Evolutionary conservation across 2,329 filamentous ascomycete genomes (phyloP).

Genomic region (Nakataea oryzae): DNA sequence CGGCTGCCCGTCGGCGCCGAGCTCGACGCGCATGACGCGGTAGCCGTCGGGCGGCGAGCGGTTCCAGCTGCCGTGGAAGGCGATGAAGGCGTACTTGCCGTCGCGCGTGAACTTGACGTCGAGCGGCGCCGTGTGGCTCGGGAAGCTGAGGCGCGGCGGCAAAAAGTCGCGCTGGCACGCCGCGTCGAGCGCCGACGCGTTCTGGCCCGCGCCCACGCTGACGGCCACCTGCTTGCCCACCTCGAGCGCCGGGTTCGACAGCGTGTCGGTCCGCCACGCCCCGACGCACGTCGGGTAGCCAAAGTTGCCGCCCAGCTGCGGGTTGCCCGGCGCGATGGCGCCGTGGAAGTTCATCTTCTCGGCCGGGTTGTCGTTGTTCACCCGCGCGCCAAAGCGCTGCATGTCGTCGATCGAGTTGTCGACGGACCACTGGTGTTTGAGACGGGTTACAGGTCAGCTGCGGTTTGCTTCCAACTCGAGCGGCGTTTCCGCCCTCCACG

Average conservation of each 20-base stretch:
- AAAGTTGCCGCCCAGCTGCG: constrained; percentile 35
- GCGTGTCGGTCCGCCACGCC: constrained; percentile 37
- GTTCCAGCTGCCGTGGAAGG: constrained; percentile 53
- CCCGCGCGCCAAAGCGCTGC: constrained; percentile 36
- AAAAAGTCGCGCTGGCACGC: constrained; percentile 16
- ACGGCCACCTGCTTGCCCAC: constrained; percentile 24
- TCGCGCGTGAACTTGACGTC: constrained; percentile 50
- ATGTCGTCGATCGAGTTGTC: constrained; percentile 56
- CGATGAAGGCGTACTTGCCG: constrained; percentile 45
- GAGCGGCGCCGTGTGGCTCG: constrained; percentile 52
- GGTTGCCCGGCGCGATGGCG: constrained; percentile 15
- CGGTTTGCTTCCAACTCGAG: neutral
- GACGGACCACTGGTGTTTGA: constrained; percentile 31
- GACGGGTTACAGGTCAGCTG: neutral
- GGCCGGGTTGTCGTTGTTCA: constrained; percentile 51
- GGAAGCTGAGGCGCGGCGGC: constrained; percentile 33
- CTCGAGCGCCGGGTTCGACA: constrained; percentile 17
- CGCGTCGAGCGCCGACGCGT: constrained; percentile 15
- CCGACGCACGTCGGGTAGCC: constrained; percentile 56
- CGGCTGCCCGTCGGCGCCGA: constrained; percentile 22
- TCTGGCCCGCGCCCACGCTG: constrained; percentile 12
- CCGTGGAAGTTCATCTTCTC: constrained; percentile 58
- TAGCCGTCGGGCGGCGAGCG: constrained; percentile 24
- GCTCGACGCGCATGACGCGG: constrained; percentile 24
- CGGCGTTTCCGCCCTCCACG: too few relatives aligned